Percentiles rank a stretch among this genome's conserved stretches.
Conservation (phyloP, 805 yeast species). For the Wickerhamomyces alni region DNA sequence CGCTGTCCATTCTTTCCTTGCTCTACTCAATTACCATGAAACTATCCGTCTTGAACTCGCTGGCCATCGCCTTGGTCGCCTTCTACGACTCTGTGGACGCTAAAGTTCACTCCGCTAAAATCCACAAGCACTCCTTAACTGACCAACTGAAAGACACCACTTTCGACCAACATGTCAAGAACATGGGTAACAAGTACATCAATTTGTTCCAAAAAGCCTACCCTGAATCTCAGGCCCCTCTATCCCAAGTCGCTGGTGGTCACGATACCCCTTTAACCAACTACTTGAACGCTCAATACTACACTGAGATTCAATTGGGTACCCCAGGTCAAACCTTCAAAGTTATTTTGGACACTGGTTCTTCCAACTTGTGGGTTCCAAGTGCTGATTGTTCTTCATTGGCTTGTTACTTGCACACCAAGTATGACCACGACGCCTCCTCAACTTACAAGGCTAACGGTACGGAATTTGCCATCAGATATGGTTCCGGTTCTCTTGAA, state of each 20-base stretch:
- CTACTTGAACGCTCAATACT: slow-evolving; percentile 94
- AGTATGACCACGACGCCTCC: slow-evolving; percentile 82
- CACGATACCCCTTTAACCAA: slow-evolving; percentile 85
- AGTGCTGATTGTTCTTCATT: slow-evolving; percentile 81
- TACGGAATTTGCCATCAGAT: slow-evolving; percentile 74
- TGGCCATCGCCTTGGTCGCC: slow-evolving; percentile 21
- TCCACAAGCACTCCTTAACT: slow-evolving; percentile 52
- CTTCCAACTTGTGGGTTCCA: slow-evolving; percentile 97
- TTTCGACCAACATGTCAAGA: slow-evolving; percentile 47
- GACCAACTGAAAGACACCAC: slow-evolving; percentile 47
- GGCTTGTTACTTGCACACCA: slow-evolving; percentile 91
- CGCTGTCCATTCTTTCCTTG: not conserved
- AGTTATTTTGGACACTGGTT: slow-evolving; percentile 94
- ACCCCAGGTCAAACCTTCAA: slow-evolving; percentile 92
- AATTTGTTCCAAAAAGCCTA: slow-evolving; percentile 39
- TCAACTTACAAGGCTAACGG: slow-evolving; percentile 85
- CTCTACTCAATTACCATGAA: slow-evolving; percentile 11
- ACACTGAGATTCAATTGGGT: slow-evolving; percentile 84
- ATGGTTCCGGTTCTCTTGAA: slow-evolving; percentile 90
- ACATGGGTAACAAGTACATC: slow-evolving; percentile 58
- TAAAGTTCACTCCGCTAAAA: slow-evolving; percentile 47
- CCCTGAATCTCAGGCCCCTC: slow-evolving; percentile 31
- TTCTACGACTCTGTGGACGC: slow-evolving; percentile 44
- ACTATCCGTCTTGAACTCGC: slow-evolving; percentile 16
- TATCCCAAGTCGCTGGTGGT: slow-evolving; percentile 26